Evolutionary conservation across 495 filamentous ascomycete genomes (phyloP).

Genomic region (Jackrogersella multiformis): DNA sequence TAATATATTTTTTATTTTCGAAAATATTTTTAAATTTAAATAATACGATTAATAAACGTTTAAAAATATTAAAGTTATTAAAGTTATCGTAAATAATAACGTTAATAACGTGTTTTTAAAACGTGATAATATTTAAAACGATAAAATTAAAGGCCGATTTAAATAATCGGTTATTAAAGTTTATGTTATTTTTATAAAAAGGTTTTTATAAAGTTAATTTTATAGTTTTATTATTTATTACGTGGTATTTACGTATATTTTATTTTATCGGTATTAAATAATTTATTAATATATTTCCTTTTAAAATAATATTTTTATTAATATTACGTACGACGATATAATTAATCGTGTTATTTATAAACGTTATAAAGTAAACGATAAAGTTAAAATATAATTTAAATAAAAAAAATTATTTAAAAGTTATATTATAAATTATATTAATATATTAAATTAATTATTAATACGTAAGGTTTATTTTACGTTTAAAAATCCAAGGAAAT

Average conservation of each 20-base stretch:
- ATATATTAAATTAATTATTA: too few species aligned
- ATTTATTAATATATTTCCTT: neutral
- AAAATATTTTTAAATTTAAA: neutral
- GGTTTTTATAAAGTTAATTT: neutral
- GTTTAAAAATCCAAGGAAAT: neutral
- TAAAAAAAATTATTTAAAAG: neutral
- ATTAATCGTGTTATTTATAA: neutral
- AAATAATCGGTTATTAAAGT: neutral
- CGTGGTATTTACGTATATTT: neutral
- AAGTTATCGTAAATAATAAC: constrained; percentile 7
- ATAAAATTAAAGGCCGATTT: neutral
- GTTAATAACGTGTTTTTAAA: neutral
- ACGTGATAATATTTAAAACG: neutral
- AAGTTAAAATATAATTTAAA: neutral
- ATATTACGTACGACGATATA: constrained; percentile 4
- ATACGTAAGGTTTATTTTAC: neutral
- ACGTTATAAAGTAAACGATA: neutral
- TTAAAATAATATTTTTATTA: neutral
- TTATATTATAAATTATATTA: constrained; percentile 10
- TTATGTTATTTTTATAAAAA: neutral
- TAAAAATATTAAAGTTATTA: neutral
- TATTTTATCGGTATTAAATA: neutral
- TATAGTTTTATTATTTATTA: neutral
- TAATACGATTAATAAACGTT: neutral
- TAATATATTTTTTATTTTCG: neutral